These are phyloP conservation scores for Chlorella sp. DNA, from an alignment of 139 green algal genomes.

Conservation along the genomic window DNA sequence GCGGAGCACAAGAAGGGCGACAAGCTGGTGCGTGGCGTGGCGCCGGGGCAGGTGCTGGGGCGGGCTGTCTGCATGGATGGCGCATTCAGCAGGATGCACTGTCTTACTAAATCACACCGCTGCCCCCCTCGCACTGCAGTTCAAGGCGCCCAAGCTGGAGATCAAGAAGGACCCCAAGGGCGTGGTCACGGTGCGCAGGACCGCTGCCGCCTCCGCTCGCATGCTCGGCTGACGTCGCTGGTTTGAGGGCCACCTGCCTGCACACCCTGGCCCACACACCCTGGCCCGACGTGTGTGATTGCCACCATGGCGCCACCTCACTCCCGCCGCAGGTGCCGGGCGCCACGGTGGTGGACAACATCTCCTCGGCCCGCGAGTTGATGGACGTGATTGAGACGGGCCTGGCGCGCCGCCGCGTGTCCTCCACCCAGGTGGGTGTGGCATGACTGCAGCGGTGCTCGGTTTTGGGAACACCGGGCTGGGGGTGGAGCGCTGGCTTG, in stretches of 20 bases:
- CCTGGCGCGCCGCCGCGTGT: constrained; percentile 49
- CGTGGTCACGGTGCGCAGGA: constrained; percentile 87
- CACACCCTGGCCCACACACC: too few species aligned
- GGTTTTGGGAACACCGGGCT: too few species aligned
- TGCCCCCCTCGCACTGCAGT: too few species aligned
- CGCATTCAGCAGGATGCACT: neutral
- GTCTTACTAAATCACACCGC: neutral
- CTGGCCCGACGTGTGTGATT: too few species aligned
- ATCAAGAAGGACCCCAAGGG: constrained; percentile 99
- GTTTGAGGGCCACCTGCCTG: too few species aligned
- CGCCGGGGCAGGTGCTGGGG: neutral
- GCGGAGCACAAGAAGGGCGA: constrained; percentile 34
- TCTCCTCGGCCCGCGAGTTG: constrained; percentile 64
- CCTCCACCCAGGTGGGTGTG: constrained; percentile 34
- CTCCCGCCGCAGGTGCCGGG: constrained; percentile 47
- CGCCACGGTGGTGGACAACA: constrained; percentile 71
- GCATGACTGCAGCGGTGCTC: neutral
- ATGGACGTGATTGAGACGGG: constrained; percentile 69
- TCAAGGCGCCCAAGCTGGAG: constrained; percentile 80
- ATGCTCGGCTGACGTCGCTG: too few species aligned
- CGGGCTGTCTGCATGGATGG: too few species aligned
- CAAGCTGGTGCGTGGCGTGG: constrained; percentile 6
- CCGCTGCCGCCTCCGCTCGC: too few species aligned
- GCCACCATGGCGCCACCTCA: too few species aligned
- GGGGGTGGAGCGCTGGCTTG: too few species aligned